Evolutionary conservation across 139 green algal genomes (phyloP), one percentile per base, ranked within the genome.

Genomic region (Trebouxia sp.): DNA sequence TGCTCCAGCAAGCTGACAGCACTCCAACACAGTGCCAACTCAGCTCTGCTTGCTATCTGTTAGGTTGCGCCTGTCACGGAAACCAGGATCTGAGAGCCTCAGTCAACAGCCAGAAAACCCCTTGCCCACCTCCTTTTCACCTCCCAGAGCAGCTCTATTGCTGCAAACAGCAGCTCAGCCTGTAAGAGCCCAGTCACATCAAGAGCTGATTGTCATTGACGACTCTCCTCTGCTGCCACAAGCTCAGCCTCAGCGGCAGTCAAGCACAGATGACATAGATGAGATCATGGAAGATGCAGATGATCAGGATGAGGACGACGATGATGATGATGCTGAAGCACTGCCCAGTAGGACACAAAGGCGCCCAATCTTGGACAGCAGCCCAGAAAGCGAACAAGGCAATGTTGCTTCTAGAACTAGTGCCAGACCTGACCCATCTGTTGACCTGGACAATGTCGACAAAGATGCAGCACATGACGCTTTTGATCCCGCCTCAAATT

Each of bases 181-280:
- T n/a, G n/a, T n/a, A n/a, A n/a, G n/a, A n/a, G n/a, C n/a, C n/a
- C 42, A 39, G n/a, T n/a, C 69, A 55, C 69, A 77, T 28, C 69
- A 77, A 55, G 62, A 45, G n/a, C 62, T 72, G 35, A 72, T 72
- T 43, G 35, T 72, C 62, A 72, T 72, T 45, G 62, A 72, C n/a
- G 62, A 72, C 32, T 72, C 62, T 43, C 62, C 62, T 72, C 62
- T 45, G 35, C 62, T 43, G 32, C 0, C 62, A 6, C 9, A n/a
- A 11, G 32, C 35, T 10, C 62, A 72, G 28, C 32, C 62, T 42
- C 62, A 6, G 9, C 12, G 20, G 20, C 62, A 43, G 15, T 3
- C 37, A 5, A 35, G 37, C 15, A 9, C 62, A 72, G 32, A 6
- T 38, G 55, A 8, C 15, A 4, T 35, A 28, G 8, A 9, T 66